Conservation (phyloP, 1,284 basidiomycete genomes). For the Boletellus deceptivus region DNA sequence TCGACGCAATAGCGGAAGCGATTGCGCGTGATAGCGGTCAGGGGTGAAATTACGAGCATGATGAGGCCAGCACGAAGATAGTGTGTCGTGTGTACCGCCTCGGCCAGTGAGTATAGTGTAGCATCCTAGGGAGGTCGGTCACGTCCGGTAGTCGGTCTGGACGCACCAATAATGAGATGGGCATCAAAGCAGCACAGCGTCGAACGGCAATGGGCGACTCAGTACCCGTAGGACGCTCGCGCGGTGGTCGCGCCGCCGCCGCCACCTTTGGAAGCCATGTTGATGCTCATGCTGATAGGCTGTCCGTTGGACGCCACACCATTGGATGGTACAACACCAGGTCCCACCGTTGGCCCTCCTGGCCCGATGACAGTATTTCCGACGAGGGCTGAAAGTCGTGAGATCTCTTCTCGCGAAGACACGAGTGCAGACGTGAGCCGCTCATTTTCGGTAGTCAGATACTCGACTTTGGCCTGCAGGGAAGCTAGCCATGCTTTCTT, state of each 20-base stretch:
- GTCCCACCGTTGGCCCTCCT: slow-evolving; percentile 30
- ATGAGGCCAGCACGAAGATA: slow-evolving; percentile 18
- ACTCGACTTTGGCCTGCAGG: slow-evolving; percentile 92
- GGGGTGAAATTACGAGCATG: slow-evolving; percentile 18
- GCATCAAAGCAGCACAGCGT: slow-evolving; percentile 4
- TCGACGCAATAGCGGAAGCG: slow-evolving; percentile 12
- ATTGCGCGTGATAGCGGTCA: slow-evolving; percentile 11
- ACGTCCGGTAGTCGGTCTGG: not conserved
- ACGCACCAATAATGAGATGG: slow-evolving; percentile 18
- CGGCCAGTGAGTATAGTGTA: slow-evolving; percentile 19
- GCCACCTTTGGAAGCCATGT: slow-evolving; percentile 36
- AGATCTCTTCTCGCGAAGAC: slow-evolving; percentile 75
- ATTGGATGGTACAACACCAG: slow-evolving; percentile 27
- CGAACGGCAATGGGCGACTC: slow-evolving; percentile 9
- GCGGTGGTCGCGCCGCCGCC: slow-evolving; percentile 18
- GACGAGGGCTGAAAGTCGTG: slow-evolving; percentile 70
- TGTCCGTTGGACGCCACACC: slow-evolving; percentile 34
- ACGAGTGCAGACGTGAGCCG: slow-evolving; percentile 79
- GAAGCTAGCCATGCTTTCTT: slow-evolving; percentile 97
- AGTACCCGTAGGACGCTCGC: slow-evolving; percentile 35
- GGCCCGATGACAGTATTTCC: slow-evolving; percentile 55
- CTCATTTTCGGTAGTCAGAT: slow-evolving; percentile 89
- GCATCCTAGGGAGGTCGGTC: slow-evolving; percentile 11
- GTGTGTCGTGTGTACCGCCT: slow-evolving; percentile 17
- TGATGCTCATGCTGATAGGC: slow-evolving; percentile 47